Evolutionary conservation across 805 yeast species (phyloP), one percentile per base, ranked within the genome.

Genomic region (Torulaspora maleeae): DNA sequence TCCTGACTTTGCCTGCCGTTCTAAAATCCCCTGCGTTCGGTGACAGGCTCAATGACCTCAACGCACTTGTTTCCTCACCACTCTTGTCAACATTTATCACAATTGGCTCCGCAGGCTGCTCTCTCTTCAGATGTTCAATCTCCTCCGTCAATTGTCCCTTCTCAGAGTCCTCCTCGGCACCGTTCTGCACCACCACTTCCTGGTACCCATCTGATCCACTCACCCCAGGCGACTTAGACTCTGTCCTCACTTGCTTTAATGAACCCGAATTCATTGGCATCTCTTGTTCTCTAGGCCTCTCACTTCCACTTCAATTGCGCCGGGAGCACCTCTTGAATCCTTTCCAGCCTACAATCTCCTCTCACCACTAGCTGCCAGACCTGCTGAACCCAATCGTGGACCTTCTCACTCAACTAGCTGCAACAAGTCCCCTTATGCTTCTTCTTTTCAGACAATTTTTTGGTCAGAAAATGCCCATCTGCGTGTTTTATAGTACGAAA

Each of bases 61-160:
- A 10, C 13, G n/a, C n/a, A 27, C 15, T n/a, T 11, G 13, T 5
- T 12, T 28, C 35, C 15, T 11, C 35, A 4, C 27, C 44, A 16
- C 12, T 36, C 8, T 29, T 36, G n/a, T 34, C 22, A 19, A 35
- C 43, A 24, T 45, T 48, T 7, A 33, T 43, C n/a, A 27, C 6
- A 9, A 42, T 37, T 11, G 44, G 47, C 9, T 45, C 51, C 12
- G 39, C 34, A 12, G 42, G 27, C 24, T 41, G 36, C 10, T 35
- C 46, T 7, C 35, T 43, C 29, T 39, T 48, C 29, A 48, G 24
- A 19, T 41, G 35, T 27, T 46, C 51, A 11, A 48, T 35, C 39
- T 48, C 51, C 11, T 42, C 45, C 17, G 29, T 45, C n/a, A 47
- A 25, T 27, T 30, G 44, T 9, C 40, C 25, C 34, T 30, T 41